phyloP scores from a whole-genome alignment of 768 basidiomycete genomes.

The Podaxis sp. region DNA sequence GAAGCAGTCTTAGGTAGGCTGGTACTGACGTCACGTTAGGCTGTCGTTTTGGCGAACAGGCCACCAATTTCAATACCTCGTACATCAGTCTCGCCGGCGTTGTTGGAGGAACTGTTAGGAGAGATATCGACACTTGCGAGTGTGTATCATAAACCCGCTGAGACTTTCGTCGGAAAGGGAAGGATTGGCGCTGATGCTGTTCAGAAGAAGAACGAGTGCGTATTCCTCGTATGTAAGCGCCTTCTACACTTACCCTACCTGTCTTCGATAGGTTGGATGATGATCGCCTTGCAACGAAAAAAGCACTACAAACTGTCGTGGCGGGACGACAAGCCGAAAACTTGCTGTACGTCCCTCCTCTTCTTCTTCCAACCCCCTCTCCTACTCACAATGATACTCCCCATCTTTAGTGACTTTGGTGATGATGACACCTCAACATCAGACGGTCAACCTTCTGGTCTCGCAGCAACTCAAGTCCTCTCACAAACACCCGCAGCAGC shows the following conservation, averaged over 20 bases:
- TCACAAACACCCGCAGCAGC: slow-evolving; percentile 70
- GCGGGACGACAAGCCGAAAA: slow-evolving; percentile 94
- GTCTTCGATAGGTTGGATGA: slow-evolving; percentile 46
- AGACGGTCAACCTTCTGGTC: slow-evolving; percentile 65
- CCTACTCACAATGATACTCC: neutral
- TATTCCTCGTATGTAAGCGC: slow-evolving; percentile 12
- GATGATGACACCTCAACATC: slow-evolving; percentile 58
- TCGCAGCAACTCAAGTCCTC: slow-evolving; percentile 73
- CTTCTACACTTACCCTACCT: neutral
- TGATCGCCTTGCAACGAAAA: slow-evolving; percentile 69
- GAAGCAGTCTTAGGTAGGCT: neutral
- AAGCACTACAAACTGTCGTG: slow-evolving; percentile 87
- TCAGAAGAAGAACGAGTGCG: slow-evolving; percentile 60
- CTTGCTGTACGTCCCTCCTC: slow-evolving; percentile 48
- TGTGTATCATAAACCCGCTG: slow-evolving; percentile 95
- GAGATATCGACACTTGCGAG: slow-evolving; percentile 90
- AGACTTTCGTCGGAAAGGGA: slow-evolving; percentile 93
- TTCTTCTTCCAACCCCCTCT: neutral
- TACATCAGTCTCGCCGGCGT: slow-evolving; percentile 81
- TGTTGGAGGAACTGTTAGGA: slow-evolving; percentile 87
- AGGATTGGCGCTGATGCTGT: slow-evolving; percentile 81
- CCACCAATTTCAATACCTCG: slow-evolving; percentile 93
- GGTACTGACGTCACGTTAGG: slow-evolving; percentile 23
- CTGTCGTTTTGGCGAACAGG: slow-evolving; percentile 84
- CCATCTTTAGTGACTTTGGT: slow-evolving; percentile 56